Base-by-base conservation (phyloP, 306 rosid species). In the Trifolium fragiferum region DNA sequence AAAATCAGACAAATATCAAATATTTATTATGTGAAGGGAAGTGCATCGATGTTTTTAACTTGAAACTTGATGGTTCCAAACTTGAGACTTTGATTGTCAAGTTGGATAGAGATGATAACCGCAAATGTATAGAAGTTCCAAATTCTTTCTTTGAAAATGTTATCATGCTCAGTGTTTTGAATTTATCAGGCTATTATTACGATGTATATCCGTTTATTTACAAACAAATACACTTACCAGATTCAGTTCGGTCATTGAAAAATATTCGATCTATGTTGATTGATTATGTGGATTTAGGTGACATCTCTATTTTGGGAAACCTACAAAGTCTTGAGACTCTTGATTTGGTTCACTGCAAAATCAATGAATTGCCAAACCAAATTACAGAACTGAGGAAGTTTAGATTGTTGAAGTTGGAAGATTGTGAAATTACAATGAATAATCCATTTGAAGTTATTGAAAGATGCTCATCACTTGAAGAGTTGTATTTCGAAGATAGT, bases 101-200 rank as follows among this genome's bases (percentile, higher is more conserved):
- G 25, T 0, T 0, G 14, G 10, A 16, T 27, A 15, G 1, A 0
- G 0, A 0, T 7, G 0, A 14, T 5, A 0, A 7, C 0, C 0
- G n/a, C 4, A 0, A 7, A 1, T 23, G 25, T 23, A 23, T 23
- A 23, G 25, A 23, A 10, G 10, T 80, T 0, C 33, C 32, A 2
- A 2, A 50, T 25, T 1, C 23, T 10, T 14, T 61, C 0, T 68
- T 75, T 12, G 37, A 61, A 50, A 33, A 32, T 12, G 40, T 38
- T 47, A 1, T 0, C 35, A 1, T 3, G 5, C 68, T 74, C 7
- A 61, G 53, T 12, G 33, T 66, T 44, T 66, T 66, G 50, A 0
- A 7, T 0, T 19, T 19, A 2, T 71, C 9, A 0, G 1, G 5
- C 0, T 18, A 10, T 5, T 40, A 16, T n/a, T n/a, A n/a, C n/a